Evolutionary conservation across 768 basidiomycete species (phyloP).

Genomic region (Lactarius pseudohatsudake): DNA sequence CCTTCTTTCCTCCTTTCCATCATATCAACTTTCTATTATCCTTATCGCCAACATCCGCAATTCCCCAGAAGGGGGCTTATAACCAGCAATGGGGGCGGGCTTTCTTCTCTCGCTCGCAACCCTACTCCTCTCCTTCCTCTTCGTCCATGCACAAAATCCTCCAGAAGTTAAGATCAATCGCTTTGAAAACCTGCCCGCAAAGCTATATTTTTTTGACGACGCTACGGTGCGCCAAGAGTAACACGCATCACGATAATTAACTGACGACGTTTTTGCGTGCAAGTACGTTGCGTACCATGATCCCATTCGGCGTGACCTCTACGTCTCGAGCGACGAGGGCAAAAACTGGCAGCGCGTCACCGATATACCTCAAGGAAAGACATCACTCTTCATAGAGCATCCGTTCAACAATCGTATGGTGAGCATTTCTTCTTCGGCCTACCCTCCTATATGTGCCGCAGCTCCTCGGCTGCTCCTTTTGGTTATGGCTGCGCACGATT

Average conservation of each 20-base stretch:
- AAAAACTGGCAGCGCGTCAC: conserved; percentile 56
- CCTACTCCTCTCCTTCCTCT: conserved; percentile 11
- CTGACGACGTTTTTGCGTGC: background rate
- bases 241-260: background rate
- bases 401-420: conserved; percentile 66
- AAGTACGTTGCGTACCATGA: conserved; percentile 85
- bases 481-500: background rate
- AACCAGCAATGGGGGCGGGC: conserved; percentile 13
- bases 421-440: conserved; percentile 6
- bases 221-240: conserved; percentile 51
- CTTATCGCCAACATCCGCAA: background rate
- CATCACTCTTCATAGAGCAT: conserved; percentile 78
- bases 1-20: background rate
- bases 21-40: background rate
- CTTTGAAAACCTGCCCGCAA: conserved; percentile 72
- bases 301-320: conserved; percentile 60
- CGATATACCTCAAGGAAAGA: conserved; percentile 58
- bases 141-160: conserved; percentile 23
- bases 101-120: conserved; percentile 6
- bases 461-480: background rate
- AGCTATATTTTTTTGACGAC: conserved; percentile 92
- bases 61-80: conserved; percentile 7
- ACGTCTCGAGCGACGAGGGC: conserved; percentile 86
- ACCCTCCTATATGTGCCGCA: conserved; percentile 1
- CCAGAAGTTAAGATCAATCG: conserved; percentile 39